phyloP scores from a whole-genome alignment of 2,329 filamentous ascomycete species.

The Teratosphaeria destructans region DNA sequence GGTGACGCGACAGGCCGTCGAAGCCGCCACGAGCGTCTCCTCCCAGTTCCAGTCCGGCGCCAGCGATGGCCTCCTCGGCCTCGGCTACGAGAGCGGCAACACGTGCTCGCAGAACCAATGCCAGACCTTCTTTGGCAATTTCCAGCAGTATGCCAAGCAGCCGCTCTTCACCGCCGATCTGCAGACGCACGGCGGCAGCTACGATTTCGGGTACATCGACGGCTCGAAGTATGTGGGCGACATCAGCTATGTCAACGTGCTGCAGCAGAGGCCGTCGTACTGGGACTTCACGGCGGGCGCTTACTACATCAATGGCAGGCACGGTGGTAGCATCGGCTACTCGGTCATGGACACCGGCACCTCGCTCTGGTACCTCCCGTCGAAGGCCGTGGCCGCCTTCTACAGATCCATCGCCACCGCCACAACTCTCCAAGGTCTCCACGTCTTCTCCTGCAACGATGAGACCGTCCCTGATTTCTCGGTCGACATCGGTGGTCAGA shows the following conservation, averaged over 20 bases:
- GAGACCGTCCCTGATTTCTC: slow-evolving; percentile 43
- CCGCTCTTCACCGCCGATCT: slow-evolving; percentile 50
- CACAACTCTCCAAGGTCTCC: slow-evolving; percentile 40
- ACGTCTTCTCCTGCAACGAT: slow-evolving; percentile 41
- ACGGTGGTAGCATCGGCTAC: slow-evolving; percentile 37
- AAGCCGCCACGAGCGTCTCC: slow-evolving; percentile 52
- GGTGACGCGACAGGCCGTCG: slow-evolving; percentile 52
- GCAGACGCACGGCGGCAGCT: slow-evolving; percentile 36
- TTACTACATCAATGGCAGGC: slow-evolving; percentile 42
- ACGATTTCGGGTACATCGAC: slow-evolving; percentile 36
- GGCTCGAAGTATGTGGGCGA: slow-evolving; percentile 45
- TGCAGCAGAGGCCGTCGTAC: slow-evolving; percentile 47
- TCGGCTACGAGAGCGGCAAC: slow-evolving; percentile 51
- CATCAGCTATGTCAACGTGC: slow-evolving; percentile 47
- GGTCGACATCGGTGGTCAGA: slow-evolving; percentile 40
- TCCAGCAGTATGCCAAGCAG: slow-evolving; percentile 39
- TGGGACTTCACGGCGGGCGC: slow-evolving; percentile 51
- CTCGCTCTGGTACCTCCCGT: slow-evolving; percentile 51
- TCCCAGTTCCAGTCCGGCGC: slow-evolving; percentile 28
- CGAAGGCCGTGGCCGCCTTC: slow-evolving; percentile 46
- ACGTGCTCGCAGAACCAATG: slow-evolving; percentile 40
- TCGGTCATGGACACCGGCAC: slow-evolving; percentile 64
- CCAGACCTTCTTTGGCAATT: slow-evolving; percentile 50
- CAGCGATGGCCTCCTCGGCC: slow-evolving; percentile 50
- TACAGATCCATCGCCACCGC: slow-evolving; percentile 49